Conservation (phyloP, 1,284 basidiomycete species). For the Phlebopus sp. region DNA sequence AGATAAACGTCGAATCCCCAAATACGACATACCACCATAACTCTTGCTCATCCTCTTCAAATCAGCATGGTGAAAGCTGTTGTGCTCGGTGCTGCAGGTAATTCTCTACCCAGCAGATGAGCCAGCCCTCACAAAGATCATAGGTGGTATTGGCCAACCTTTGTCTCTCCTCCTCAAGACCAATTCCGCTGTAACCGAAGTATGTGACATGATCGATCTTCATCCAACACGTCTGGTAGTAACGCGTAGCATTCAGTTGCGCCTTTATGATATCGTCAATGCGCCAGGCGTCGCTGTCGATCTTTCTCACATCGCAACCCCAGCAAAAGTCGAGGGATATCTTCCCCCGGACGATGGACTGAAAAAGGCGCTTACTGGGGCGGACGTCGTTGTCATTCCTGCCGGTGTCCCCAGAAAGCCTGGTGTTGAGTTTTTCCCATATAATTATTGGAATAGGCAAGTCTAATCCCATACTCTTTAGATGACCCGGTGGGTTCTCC, state of each 20-base stretch:
- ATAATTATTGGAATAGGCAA: slow-evolving; percentile 5
- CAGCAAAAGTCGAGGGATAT: slow-evolving; percentile 76
- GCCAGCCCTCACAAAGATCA: slow-evolving; percentile 7
- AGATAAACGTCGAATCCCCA: not conserved
- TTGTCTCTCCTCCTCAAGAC: slow-evolving; percentile 88
- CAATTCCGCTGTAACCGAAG: slow-evolving; percentile 79
- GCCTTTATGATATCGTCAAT: slow-evolving; percentile 95
- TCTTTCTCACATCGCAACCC: slow-evolving; percentile 85
- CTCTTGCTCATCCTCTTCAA: slow-evolving; percentile 65
- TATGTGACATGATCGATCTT: slow-evolving; percentile 26
- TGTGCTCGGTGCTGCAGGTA: slow-evolving; percentile 90
- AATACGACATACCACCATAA: slow-evolving; percentile 40
- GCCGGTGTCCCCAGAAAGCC: slow-evolving; percentile 98
- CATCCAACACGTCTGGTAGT: not conserved
- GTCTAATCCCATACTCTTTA: slow-evolving; percentile 23
- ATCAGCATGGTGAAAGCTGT: slow-evolving; percentile 85
- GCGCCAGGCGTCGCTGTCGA: slow-evolving; percentile 96
- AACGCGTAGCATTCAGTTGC: slow-evolving; percentile 47
- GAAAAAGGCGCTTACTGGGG: slow-evolving; percentile 79
- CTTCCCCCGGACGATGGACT: slow-evolving; percentile 77
- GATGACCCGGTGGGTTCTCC: slow-evolving; percentile 70
- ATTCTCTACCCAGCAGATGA: slow-evolving; percentile 2
- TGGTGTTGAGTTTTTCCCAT: slow-evolving; percentile 52
- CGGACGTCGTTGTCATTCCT: slow-evolving; percentile 92
- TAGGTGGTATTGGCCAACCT: slow-evolving; percentile 91